Evolutionary conservation across 2,329 filamentous ascomycete genomes (phyloP), one percentile per base, ranked within the genome.

Genomic region (Colletotrichum orbiculare): DNA sequence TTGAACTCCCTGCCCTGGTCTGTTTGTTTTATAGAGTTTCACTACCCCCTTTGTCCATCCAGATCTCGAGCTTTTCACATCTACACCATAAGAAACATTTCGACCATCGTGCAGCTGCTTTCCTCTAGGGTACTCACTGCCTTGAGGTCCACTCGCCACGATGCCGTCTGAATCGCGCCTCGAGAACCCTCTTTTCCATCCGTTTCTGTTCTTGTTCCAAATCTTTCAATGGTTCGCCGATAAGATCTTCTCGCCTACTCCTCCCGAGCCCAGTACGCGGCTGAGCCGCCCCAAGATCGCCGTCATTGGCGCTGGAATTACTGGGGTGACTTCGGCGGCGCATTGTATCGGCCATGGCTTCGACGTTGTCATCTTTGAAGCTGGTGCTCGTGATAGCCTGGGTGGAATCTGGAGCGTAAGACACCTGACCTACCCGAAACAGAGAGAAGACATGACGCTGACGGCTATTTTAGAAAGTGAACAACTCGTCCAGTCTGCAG

Each of bases 331-430:
- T 1, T 88, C 92, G 8, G 93, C 93, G 0, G 88, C 91, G 1
- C 93, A 96, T 74, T 94, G 91, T 73, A 87, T 94, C 41, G 93
- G 93, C 2, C 91, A 96, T 86, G 92, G 92, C 48, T 95, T 95
- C 69, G 91, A 96, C 67, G 90, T 93, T 7, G 84, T 86, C 17
- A 86, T 96, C 43, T 96, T 96, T 69, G 93, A 96, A 74, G 86
- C 87, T 8, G 90, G 91, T 1, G 77, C 83, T 4, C 82, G 88
- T 68, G 84, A 91, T 13, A 82, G 87, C 33, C 75, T 96, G 0
- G 92, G 92, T 13, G 92, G 92, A 0, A 95, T 95, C 39, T 95
- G 92, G 92, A 92, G 88, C 73, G 89, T 91, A 78, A 74, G 87
- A 74, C 12, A 9, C 35, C 17, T 25, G 25, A 25, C 25, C 25